Base-by-base conservation (phyloP, 1,284 basidiomycete species). In the Sanguinoderma infundibulare region DNA sequence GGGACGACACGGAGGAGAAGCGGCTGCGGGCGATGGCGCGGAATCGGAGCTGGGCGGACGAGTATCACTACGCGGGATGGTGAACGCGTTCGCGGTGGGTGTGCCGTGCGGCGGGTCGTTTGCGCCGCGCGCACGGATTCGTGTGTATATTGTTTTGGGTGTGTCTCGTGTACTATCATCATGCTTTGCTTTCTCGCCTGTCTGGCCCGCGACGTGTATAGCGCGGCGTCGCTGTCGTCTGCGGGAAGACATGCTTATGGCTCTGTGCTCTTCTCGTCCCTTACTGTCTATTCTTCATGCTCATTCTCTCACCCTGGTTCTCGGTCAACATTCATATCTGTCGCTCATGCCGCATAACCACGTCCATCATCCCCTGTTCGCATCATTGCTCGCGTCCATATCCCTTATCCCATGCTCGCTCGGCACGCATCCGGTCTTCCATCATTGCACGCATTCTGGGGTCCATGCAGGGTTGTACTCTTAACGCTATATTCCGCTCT, bases 21-120 rank as follows among this genome's bases (percentile, higher is more conserved):
- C 73, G 67, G 63, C 76, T 76, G 64, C 76, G 74, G 35, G 81
- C 80, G 5, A 70, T 89, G 69, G 81, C 83, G 56, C 78, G 87
- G 62, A 89, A 87, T 72, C 81, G 83, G 59, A 90, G 86, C 69
- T 90, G 86, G 87, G 85, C 86, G 24, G 83, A 88, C 64, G 86
- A 89, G 66, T 90, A 83, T 72, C 89, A 91, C 72, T 79, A 77
- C 62, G 70, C 81, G 22, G 89, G 89, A 52, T 91, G 89, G 89
- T 90, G 72, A 70, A 47, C 49, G 35, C 26, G 26, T 26, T 34
- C 32, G 8, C 53, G 30, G 35, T 5, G 40, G 20, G 20, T 1
- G 22, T 9, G 42, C 10, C 28, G 28, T 20, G 38, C 36, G 50
- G 26, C 36, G 50, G 24, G 35, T 17, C 26, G 44, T 5, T 40